A percentile compares a stretch with the other conserved stretches of the same genome.
Evolutionary conservation across 2,329 filamentous ascomycete species (phyloP).

Genomic region (Xylaria hypoxylon): DNA sequence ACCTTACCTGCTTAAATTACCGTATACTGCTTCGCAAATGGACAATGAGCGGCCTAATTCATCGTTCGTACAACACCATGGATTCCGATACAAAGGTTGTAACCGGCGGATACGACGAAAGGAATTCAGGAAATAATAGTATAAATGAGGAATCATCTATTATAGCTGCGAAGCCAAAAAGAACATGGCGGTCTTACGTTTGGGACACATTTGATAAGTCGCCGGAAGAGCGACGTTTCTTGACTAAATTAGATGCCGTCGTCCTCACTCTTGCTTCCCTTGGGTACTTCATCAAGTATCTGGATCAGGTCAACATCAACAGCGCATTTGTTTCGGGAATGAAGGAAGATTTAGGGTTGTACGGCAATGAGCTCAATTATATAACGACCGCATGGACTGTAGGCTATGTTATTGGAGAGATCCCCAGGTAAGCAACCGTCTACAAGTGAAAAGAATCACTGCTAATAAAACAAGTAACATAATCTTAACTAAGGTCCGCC

Average conservation of each 20-base stretch:
- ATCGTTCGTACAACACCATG: conserved; percentile 30
- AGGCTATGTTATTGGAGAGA: conserved; percentile 50
- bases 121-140: conserved; percentile 8
- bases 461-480: conserved; percentile 48
- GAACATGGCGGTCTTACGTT: conserved; percentile 60
- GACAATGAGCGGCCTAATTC: conserved; percentile 3
- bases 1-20: not conserved
- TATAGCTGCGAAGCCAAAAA: conserved; percentile 47
- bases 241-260: conserved; percentile 58
- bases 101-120: not conserved
- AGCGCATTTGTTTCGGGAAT: conserved; percentile 61
- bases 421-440: conserved; percentile 45
- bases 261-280: conserved; percentile 56
- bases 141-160: conserved; percentile 36
- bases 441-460: not conserved
- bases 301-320: conserved; percentile 53
- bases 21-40: not conserved
- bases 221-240: conserved; percentile 55
- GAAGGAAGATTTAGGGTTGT: conserved; percentile 56
- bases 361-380: conserved; percentile 56
- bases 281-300: conserved; percentile 59
- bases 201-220: conserved; percentile 62
- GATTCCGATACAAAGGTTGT: conserved; percentile 21
- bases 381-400: conserved; percentile 49
- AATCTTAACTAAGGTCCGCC: conserved; percentile 52